A percentile compares a stretch with the other conserved stretches of the same genome.
phyloP scores from a whole-genome alignment of 2,329 filamentous ascomycete species.

The Bipolaris bicolor region DNA sequence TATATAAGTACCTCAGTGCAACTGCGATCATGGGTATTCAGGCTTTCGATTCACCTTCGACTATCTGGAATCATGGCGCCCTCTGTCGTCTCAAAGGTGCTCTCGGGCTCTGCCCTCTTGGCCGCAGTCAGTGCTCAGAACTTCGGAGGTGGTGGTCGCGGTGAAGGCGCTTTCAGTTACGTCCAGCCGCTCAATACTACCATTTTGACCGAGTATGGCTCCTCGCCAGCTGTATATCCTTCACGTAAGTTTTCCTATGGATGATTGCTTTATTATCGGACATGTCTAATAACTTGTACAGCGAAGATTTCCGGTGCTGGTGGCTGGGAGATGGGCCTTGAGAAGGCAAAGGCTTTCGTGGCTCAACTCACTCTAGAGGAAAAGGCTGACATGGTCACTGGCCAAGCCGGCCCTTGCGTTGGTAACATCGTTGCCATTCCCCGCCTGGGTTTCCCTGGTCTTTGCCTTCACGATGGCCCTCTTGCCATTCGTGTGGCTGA shows the following conservation, averaged over 20 bases:
- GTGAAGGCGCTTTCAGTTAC: conserved; percentile 35
- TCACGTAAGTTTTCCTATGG: conserved; percentile 30
- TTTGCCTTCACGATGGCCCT: conserved; percentile 51
- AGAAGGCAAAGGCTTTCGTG: conserved; percentile 42
- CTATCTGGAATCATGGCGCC: conserved; percentile 32
- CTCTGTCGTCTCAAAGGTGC: conserved; percentile 30
- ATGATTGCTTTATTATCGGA: background rate
- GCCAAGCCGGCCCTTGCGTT: conserved; percentile 61
- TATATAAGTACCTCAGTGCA: conserved; percentile 27
- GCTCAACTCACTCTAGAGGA: conserved; percentile 41
- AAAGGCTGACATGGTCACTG: conserved; percentile 46
- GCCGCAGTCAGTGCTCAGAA: conserved; percentile 33
- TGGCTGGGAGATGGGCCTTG: conserved; percentile 42
- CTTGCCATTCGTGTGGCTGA: conserved; percentile 45
- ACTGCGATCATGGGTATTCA: conserved; percentile 2
- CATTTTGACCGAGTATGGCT: conserved; percentile 38
- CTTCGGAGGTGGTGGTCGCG: conserved; percentile 22
- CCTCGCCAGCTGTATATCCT: conserved; percentile 37
- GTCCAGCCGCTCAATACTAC: conserved; percentile 41
- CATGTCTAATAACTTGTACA: conserved; percentile 48
- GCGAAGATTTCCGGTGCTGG: conserved; percentile 39
- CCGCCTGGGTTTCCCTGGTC: conserved; percentile 48
- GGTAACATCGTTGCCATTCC: conserved; percentile 52
- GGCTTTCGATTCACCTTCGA: conserved; percentile 13
- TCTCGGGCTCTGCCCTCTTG: conserved; percentile 32